These are phyloP conservation scores for Aspergillus coremiiformis DNA, from an alignment of 495 filamentous ascomycete genomes.

Conservation along the genomic window DNA sequence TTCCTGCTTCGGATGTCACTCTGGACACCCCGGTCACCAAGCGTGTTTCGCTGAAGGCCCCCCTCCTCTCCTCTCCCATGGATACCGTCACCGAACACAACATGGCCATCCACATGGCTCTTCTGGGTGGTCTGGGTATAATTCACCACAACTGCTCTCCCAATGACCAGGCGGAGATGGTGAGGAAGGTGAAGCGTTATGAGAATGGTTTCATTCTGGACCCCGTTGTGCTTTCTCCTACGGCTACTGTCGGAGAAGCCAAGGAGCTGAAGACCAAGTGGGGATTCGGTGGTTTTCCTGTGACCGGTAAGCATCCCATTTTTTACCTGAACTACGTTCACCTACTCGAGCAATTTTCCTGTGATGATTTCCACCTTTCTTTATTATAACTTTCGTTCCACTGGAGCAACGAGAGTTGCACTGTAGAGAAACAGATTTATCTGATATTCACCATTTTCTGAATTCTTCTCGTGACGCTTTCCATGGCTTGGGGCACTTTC, in stretches of 20 bases:
- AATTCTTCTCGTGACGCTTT: neutral
- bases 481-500: neutral
- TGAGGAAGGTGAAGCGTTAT: slow-evolving; percentile 96
- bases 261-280: slow-evolving; percentile 92
- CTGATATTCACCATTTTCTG: slow-evolving; percentile 23
- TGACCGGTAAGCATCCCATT: slow-evolving; percentile 71
- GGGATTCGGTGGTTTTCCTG: slow-evolving; percentile 97
- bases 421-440: slow-evolving; percentile 63
- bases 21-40: slow-evolving; percentile 91
- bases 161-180: slow-evolving; percentile 96
- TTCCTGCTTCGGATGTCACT: slow-evolving; percentile 80
- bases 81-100: slow-evolving; percentile 98
- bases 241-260: slow-evolving; percentile 83
- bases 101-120: slow-evolving; percentile 98
- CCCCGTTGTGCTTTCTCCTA: slow-evolving; percentile 83
- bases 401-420: slow-evolving; percentile 77
- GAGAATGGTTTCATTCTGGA: slow-evolving; percentile 99
- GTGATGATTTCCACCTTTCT: slow-evolving; percentile 66
- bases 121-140: slow-evolving; percentile 91
- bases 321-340: slow-evolving; percentile 13
- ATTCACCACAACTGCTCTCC: slow-evolving; percentile 99
- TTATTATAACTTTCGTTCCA: slow-evolving; percentile 99
- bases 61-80: slow-evolving; percentile 96
- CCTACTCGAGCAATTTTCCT: slow-evolving; percentile 18
- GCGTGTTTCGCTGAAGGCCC: slow-evolving; percentile 87